Conservation (phyloP, 257 asterid genomes). For the Eucommia ulmoides region DNA sequence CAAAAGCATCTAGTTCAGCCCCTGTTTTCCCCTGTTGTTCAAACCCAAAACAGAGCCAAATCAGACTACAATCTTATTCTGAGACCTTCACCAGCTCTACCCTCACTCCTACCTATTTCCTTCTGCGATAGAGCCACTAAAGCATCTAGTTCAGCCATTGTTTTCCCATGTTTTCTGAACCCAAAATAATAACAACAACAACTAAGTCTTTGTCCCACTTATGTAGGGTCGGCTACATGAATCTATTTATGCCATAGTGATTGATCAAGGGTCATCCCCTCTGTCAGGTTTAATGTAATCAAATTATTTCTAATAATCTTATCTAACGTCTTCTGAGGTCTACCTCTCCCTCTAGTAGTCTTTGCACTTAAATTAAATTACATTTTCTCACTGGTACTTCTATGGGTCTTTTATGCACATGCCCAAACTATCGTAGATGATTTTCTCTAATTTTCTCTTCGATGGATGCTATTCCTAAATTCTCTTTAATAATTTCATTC, state of each 20-base stretch:
- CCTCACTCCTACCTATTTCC: no score
- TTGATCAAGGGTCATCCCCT: neutral
- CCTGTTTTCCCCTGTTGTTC: no score
- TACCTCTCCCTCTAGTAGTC: neutral
- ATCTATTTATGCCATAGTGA: neutral
- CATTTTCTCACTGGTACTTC: neutral
- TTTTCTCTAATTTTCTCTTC: neutral
- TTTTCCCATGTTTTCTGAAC: no score
- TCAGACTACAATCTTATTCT: no score
- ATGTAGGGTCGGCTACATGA: neutral
- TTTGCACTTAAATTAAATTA: neutral
- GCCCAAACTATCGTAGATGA: neutral
- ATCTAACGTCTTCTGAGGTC: neutral
- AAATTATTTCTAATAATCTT: no score
- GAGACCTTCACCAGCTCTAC: no score
- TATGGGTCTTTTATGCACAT: neutral
- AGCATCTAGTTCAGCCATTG: no score
- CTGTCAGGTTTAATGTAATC: neutral
- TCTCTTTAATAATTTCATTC: neutral
- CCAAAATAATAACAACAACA: neutral
- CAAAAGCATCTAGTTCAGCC: no score
- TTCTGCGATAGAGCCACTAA: no score
- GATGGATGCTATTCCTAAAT: neutral
- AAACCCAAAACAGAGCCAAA: no score
- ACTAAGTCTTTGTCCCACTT: neutral